Base-by-base conservation (phyloP, 1,284 basidiomycete species). In the Pisolithus thermaeus region DNA sequence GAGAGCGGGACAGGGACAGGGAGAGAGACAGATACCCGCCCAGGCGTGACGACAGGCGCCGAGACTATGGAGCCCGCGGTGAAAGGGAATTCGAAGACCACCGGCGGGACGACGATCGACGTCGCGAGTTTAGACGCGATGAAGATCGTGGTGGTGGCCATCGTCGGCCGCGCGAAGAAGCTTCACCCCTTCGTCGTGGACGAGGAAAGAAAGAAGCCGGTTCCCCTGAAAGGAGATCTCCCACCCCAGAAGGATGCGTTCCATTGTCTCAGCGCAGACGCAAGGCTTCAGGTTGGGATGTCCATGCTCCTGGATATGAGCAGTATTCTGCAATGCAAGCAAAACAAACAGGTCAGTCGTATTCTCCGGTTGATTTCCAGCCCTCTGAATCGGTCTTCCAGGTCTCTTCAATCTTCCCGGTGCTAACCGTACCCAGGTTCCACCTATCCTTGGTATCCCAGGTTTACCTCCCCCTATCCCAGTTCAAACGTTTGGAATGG, bases 261-360 rank as follows among this genome's bases (percentile, higher is more conserved):
- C 89, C 92, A 1, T 72, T 99, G 58, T 88, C 88, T 28, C 91
- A 96, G 67, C 77, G 95, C 53, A 85, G 84, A 63, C 77, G 94
- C 25, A 90, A 90, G 63, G 87, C 90, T 8, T 92, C 91, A 49
- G 90, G 91, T 1, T 99, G 97, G 96, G 93, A 99, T 70, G 87
- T 97, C 25, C 87, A 91, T 67, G 92, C 96, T 11, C 89, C 90
- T 12, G 95, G 95, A 20, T 99, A 97, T 60, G 95, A 98, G 64
- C 89, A 91, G 60, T 92, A 97, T 61, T 87, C 87, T 3, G 93
- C 95, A 12, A 80, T 94, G 75, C 92, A 97, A 66, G 96, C 96
- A 23, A 99, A 99, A 70, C 90, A 94, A 70, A 97, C 95, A 50
- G 94, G 92, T 92, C 61, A 58, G 80, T 52, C 46, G 27, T 12